These are phyloP conservation scores for Trichoderma brevicompactum DNA, from an alignment of 2,329 filamentous ascomycete species.

Conservation along the genomic window DNA sequence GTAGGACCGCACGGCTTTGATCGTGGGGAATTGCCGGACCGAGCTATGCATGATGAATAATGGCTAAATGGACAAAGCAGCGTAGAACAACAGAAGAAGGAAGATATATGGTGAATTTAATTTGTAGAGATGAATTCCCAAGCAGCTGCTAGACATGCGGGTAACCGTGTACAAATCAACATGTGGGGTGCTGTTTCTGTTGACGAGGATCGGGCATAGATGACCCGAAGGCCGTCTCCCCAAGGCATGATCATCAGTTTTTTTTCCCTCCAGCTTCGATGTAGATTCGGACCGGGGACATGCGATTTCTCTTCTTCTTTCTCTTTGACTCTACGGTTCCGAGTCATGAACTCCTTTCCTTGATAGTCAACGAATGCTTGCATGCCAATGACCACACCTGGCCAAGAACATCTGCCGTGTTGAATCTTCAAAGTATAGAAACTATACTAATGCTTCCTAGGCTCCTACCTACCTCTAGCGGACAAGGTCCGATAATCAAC, in stretches of 20 bases:
- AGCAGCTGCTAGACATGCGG: background rate
- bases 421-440: too few species aligned
- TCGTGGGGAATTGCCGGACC: slow-evolving; percentile 68
- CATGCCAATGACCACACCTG: too few species aligned
- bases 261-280: background rate
- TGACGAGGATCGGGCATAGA: slow-evolving; percentile 27
- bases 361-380: background rate
- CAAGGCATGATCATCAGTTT: background rate
- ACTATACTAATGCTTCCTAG: too few species aligned
- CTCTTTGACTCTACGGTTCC: background rate
- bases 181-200: slow-evolving; percentile 18
- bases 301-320: background rate
- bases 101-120: slow-evolving; percentile 8
- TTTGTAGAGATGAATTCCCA: background rate
- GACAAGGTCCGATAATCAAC: too few species aligned
- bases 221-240: slow-evolving; percentile 33
- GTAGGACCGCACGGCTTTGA: slow-evolving; percentile 71
- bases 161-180: slow-evolving; percentile 7
- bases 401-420: too few species aligned
- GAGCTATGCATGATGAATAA: slow-evolving; percentile 46
- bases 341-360: background rate
- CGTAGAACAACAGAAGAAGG: background rate
- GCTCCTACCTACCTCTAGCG: too few species aligned
- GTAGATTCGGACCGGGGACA: too few species aligned
- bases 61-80: background rate